phyloP scores from a whole-genome alignment of 495 filamentous ascomycete species.

The Letharia lupina region DNA sequence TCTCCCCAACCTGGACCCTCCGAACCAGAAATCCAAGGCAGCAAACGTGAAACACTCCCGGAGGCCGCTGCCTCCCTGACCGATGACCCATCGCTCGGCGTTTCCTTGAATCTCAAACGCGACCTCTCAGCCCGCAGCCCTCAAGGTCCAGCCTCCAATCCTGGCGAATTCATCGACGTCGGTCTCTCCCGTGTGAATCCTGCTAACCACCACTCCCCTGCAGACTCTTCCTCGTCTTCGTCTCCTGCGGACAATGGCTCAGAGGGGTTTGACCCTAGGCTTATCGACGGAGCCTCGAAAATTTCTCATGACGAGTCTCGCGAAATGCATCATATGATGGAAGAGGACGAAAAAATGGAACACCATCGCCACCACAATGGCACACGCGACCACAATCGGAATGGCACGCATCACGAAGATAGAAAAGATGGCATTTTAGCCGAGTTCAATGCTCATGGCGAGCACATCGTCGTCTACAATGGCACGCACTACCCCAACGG shows the following conservation, averaged over 20 bases:
- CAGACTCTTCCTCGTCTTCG: background rate
- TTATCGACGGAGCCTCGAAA: background rate
- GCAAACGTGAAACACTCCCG: background rate
- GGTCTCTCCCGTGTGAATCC: conserved; percentile 5
- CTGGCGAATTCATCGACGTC: conserved; percentile 11
- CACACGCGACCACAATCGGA: background rate
- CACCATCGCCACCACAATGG: background rate
- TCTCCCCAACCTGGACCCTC: background rate
- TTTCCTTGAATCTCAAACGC: background rate
- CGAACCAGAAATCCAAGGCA: background rate
- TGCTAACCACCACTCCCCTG: background rate
- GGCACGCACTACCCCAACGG: conserved; percentile 4
- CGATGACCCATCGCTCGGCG: background rate
- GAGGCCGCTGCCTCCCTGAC: background rate
- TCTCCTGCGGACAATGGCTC: background rate
- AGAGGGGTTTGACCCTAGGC: background rate
- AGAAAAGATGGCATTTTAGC: background rate
- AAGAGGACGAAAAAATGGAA: background rate
- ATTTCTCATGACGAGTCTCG: background rate
- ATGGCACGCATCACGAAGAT: background rate
- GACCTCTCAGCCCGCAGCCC: conserved; percentile 2
- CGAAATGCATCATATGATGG: background rate
- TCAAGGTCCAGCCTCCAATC: conserved; percentile 6
- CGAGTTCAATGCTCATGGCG: background rate
- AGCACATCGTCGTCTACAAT: background rate